phyloP scores from a whole-genome alignment of 192 early-diverging fungal species.

The Dispira simplex region DNA sequence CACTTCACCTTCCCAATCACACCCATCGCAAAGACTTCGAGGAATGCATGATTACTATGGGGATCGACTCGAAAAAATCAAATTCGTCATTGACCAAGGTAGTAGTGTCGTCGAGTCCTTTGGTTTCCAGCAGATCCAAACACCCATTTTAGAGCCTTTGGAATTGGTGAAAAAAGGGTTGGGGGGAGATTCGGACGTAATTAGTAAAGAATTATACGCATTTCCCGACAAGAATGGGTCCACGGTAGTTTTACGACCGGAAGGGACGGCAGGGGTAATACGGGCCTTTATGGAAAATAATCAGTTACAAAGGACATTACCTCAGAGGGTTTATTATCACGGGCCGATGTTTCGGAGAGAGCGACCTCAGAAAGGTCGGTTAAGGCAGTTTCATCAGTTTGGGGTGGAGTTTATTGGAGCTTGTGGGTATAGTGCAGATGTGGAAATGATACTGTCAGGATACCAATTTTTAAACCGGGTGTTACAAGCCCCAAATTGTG shows the following conservation, averaged over 20 bases:
- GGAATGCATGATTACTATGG: background rate
- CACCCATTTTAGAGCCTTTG: conserved; percentile 49
- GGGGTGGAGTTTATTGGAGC: conserved; percentile 42
- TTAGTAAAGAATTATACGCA: conserved; percentile 52
- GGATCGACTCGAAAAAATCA: background rate
- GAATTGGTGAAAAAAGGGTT: conserved; percentile 43
- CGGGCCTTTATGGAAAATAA: conserved; percentile 28
- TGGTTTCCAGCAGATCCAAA: conserved; percentile 22
- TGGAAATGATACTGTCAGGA: conserved; percentile 29
- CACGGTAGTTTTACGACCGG: conserved; percentile 46
- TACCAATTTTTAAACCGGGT: no score
- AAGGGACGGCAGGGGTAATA: conserved; percentile 39
- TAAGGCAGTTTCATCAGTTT: conserved; percentile 60
- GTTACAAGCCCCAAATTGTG: no score
- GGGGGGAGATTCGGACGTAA: conserved; percentile 43
- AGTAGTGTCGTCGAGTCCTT: no score
- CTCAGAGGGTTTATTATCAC: conserved; percentile 38
- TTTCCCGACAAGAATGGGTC: conserved; percentile 39
- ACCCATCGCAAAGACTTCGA: no score
- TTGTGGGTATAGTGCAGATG: conserved; percentile 33
- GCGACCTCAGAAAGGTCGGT: conserved; percentile 48
- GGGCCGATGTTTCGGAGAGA: conserved; percentile 59
- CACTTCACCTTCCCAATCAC: no score
- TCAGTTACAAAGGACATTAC: conserved; percentile 23
- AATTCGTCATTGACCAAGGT: no score